Base-by-base conservation (phyloP, 163 green algal species). In the Prototheca wickerhamii region DNA sequence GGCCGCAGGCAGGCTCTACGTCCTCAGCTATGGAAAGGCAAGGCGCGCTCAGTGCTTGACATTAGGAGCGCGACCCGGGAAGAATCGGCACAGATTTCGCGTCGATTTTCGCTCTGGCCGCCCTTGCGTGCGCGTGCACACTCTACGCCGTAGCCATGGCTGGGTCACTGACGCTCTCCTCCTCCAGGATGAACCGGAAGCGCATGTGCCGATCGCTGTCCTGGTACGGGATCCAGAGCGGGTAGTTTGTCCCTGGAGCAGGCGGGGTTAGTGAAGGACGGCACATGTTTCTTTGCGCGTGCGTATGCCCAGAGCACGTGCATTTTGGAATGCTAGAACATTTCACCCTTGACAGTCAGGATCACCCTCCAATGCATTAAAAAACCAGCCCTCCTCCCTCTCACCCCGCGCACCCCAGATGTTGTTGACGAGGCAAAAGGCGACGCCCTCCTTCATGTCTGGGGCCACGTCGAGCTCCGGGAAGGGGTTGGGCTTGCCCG, bases 361-460 rank as follows among this genome's bases (percentile, higher is more conserved):
- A 21, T 43, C 10, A 12, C 12, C 4, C 21, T 6, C 25, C 28
- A 28, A 28, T 12, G n/a, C 7, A 30, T 29, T 29, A 43, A 44
- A 2, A 34, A 20, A 8, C 20, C 7, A 28, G 37, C 30, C 37
- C 40, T 30, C 40, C 17, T 26, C 40, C 26, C 12, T 46, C n/a
- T 21, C 12, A 3, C 7, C 40, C 46, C 43, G 40, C 64, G 33
- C 64, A 31, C 79, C 76, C 79, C 81, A 87, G 1, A 82, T 71
- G 61, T 87, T 87, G 54, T 83, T 84, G 28, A 44, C 35, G 23
- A 86, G 60, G 44, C 63, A 65, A 69, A 80, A 83, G 21, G 65
- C 40, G 54, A 84, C 57, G 6, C 81, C 81, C n/a, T 80, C 21
- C 7, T 28, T 28, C 54, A 87, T 61, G 17, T 77, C 65, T 15